Evolutionary conservation across 805 yeast species (phyloP), one percentile per base, ranked within the genome.

Genomic region (Starmerella powellii): DNA sequence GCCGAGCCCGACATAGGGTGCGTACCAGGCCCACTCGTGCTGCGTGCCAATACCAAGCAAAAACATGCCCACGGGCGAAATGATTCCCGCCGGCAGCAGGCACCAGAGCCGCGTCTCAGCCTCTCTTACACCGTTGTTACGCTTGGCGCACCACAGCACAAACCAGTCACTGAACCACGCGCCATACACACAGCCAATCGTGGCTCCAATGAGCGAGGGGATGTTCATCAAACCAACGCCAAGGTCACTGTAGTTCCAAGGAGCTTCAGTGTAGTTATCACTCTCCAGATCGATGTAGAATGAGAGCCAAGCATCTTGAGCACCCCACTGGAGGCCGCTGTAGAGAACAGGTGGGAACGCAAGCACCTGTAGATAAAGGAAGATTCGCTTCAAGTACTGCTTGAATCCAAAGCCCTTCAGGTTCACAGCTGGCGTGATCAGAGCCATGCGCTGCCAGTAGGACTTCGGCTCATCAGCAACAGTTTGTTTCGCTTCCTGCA

Each of bases 211-310:
- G 46, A 73, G 68, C 2, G 76, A 66, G 0, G 88, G 86, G 18
- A 80, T 66, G 52, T 80, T 80, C 86, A 80, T 79, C 32, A 80
- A 55, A 0, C 85, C 86, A 20, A 81, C 83, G 29, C 77, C 81
- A 5, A 71, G 68, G 50, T 76, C 70, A 13, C 76, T 65, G 54
- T 78, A 78, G 58, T 72, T 71, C 68, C 73, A 80, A 10, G 91
- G 88, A 0, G 69, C 68, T 43, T 70, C 77, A 40, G 74, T 74
- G 62, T 75, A 80, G 49, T 66, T 64, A 42, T 76, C 76, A 46
- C 80, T 86, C 56, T 79, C 82, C 10, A 82, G 73, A 2, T 87
- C 80, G 48, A 81, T 59, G 58, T 80, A 81, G 53, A 81, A 80
- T 0, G 87, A 74, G 49, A 80, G 66, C 55, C 79, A 76, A 0